Evolutionary conservation across 2,329 filamentous ascomycete species (phyloP).

Genomic region (Arthrobotrys iridis): DNA sequence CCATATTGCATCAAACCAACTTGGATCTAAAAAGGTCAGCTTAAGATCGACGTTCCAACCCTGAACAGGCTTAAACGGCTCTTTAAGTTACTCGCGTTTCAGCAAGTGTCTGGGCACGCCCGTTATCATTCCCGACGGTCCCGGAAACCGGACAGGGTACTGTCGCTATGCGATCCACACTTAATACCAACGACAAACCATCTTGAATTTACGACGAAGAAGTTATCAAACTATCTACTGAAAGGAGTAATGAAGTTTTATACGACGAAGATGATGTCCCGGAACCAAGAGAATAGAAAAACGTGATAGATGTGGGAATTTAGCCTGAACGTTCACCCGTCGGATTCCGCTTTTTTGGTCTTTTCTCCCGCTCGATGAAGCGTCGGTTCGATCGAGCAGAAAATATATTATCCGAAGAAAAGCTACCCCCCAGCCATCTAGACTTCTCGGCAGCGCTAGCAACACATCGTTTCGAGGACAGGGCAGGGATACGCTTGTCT

Average conservation of each 20-base stretch:
- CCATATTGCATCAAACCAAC: slow-evolving; percentile 16
- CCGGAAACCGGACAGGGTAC: slow-evolving; percentile 21
- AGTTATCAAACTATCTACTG: no score
- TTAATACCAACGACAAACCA: slow-evolving; percentile 33
- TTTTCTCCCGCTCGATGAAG: neutral
- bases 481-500: slow-evolving; percentile 18
- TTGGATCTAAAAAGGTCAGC: neutral
- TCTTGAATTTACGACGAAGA: no score
- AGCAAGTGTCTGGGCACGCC: slow-evolving; percentile 36
- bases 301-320: slow-evolving; percentile 24
- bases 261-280: slow-evolving; percentile 7
- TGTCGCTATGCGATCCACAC: slow-evolving; percentile 25
- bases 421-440: slow-evolving; percentile 2
- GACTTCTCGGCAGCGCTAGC: neutral
- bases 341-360: neutral
- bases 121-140: slow-evolving; percentile 40
- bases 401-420: slow-evolving; percentile 37
- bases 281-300: neutral
- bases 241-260: neutral
- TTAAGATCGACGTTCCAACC: slow-evolving; percentile 27
- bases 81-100: slow-evolving; percentile 14
- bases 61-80: slow-evolving; percentile 27
- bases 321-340: slow-evolving; percentile 25
- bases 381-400: neutral
- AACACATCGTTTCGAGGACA: slow-evolving; percentile 14